Evolutionary conservation across 78 protist species (phyloP).

Genomic region (Dictyostelium purpureum): DNA sequence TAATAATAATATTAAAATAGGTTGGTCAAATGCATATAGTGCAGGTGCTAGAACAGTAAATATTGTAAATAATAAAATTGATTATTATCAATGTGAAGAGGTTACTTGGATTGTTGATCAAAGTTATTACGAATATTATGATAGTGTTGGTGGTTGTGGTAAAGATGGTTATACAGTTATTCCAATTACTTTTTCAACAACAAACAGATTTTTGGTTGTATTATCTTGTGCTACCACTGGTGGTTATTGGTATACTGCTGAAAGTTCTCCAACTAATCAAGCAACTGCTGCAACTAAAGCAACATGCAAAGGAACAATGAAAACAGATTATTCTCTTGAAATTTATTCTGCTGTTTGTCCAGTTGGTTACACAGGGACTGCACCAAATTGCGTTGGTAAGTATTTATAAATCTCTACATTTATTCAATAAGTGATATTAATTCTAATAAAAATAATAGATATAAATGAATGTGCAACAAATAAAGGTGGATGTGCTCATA

Average conservation of each 20-base stretch:
- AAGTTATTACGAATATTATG: no score
- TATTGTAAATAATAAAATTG: not conserved
- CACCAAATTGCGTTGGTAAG: not conserved
- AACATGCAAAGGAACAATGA: not conserved
- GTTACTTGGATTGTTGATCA: no score
- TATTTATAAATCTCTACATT: not conserved
- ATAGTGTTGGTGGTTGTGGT: not conserved
- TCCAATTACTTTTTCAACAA: not conserved
- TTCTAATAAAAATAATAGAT: not conserved
- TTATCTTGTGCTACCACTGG: not conserved
- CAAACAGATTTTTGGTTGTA: not conserved
- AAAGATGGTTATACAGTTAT: not conserved
- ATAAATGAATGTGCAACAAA: not conserved
- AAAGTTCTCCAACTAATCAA: not conserved
- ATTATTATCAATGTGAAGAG: not conserved
- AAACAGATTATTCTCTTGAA: not conserved
- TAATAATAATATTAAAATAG: no score
- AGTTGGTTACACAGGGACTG: not conserved
- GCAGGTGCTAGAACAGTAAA: not conserved
- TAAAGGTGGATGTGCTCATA: not conserved
- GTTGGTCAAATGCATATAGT: not conserved
- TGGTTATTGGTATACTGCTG: not conserved
- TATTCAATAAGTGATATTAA: not conserved
- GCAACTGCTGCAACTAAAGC: not conserved
- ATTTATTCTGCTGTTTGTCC: constrained; percentile 4